phyloP scores from a whole-genome alignment of 2,329 filamentous ascomycete species.

The Calonectria pseudoturangicola region DNA sequence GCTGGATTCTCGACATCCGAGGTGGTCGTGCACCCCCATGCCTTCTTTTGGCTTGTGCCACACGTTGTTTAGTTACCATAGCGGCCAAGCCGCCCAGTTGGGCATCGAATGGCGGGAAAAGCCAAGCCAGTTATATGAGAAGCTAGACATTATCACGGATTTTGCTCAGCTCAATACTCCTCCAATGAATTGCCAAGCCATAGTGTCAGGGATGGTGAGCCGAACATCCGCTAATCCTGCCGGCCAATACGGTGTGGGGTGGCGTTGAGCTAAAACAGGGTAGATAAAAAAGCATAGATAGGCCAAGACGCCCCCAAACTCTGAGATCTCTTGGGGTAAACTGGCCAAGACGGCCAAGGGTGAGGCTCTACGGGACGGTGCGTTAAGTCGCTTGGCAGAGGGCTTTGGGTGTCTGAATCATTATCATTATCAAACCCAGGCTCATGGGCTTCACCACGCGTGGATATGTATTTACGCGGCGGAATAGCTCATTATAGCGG shows the following conservation, averaged over 20 bases:
- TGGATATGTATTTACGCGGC: not conserved
- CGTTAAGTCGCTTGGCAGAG: not conserved
- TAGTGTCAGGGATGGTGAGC: not conserved
- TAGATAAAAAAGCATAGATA: not conserved
- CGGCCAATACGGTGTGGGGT: conserved; percentile 8
- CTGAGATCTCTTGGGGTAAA: conserved; percentile 17
- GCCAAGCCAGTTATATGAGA: conserved; percentile 4
- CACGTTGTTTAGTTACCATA: not conserved
- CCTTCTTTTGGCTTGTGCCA: not conserved
- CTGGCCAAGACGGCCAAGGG: conserved; percentile 8
- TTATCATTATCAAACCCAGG: not conserved
- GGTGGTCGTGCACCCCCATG: conserved; percentile 1
- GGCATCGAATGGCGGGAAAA: not conserved
- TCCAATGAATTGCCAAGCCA: conserved; percentile 1
- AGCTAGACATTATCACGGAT: conserved; percentile 3
- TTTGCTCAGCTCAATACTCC: not conserved
- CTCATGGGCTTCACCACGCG: not conserved
- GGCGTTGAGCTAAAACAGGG: conserved; percentile 12
- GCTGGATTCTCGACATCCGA: not conserved
- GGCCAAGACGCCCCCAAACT: conserved; percentile 1
- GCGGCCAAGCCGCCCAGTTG: not conserved
- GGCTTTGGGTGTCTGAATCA: not conserved
- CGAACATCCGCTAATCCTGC: conserved; percentile 14
- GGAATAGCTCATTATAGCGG: too few species aligned
- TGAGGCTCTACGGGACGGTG: conserved; percentile 19